Base-by-base conservation (phyloP, 441 rosid genomes). In the Manihot esculenta region DNA sequence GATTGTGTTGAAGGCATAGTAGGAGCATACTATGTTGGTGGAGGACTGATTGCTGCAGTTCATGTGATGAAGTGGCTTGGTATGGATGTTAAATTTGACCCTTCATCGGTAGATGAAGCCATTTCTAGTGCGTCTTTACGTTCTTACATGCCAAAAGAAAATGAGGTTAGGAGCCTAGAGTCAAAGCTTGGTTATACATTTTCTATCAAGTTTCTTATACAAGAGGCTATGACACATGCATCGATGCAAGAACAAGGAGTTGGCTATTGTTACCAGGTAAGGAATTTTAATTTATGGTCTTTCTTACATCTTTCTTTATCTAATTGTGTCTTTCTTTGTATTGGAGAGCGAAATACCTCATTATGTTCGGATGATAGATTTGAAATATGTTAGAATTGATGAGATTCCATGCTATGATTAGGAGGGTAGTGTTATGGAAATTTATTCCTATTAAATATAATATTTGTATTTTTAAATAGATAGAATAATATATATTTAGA, bases 1-100 rank as follows among this genome's bases (percentile, higher is more conserved):
- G 99, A 96, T 74, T 91, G 97, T 72, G 90, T 88, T 38, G 99
- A 96, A 85, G 94, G 94, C 41, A 74, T 96, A 42, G 84, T 93
- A 58, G 99, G 98, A 51, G 97, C 97, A 48, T 93, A 89, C 79
- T 89, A 84, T 59, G 70, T 88, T 26, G 65, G 85, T 23, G 98
- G 98, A 67, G 97, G 98, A 76, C 75, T 89, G 70, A 15, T 24
- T 41, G 88, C 88, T 24, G 90, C 97, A 48, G 72, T 85, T 55
- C 93, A 89, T 79, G 26, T 85, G 76, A 78, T 90, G 97, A 90
- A 88, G 76, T 96, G 97, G 99, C 83, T 96, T 56, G 89, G 94
- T 20, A 68, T 90, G 54, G 86, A 86, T 67, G 82, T 80, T 21
- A 80, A 88, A 23, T 75, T 91, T 50, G 91, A 88, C 69, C 66